Evolutionary conservation across 2,329 filamentous ascomycete species (phyloP), one percentile per base, ranked within the genome.

Genomic region (Calcarisporium arbuscula): DNA sequence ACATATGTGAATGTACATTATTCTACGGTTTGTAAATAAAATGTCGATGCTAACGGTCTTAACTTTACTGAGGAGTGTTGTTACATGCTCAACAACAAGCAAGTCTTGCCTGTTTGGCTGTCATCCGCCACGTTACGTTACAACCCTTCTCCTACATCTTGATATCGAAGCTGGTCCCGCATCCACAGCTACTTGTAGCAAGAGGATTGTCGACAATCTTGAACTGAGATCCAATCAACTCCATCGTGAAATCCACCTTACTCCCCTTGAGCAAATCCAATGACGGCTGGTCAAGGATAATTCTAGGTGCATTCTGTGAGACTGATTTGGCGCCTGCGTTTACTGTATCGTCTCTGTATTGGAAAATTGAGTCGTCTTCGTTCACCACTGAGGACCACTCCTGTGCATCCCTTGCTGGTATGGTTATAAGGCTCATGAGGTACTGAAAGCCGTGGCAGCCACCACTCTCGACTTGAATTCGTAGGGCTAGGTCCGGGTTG

Each of bases 361-460:
- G 77, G 49, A 96, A 95, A 17, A 96, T 70, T 1, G 84, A 92
- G 54, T 98, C 92, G 50, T 96, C 92, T 40, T 88, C 80, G 18
- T 74, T 57, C 6, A 72, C 47, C 6, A 54, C 45, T 2, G 62
- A 51, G 6, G 57, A 49, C 47, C 51, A 53, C 19, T 60, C 50
- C 5, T 56, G 49, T 1, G 56, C 41, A 12, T 56, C 54, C 30
- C 56, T 49, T 6, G 54, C 41, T 0, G 77, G 77, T 2, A 82
- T 61, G 1, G 74, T 77, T 3, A 86, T 82, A 5, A 96, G 72
- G 12, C 81, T 85, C 85, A 98, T 95, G 30, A 94, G 67, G 56
- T 98, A 98, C 58, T 98, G 92, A 60, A 98, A 98, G 32, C 92
- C 92, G 61, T 98, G 92, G 59, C 92, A 98, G 36, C 92, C 92